These are phyloP conservation scores for Cicer cuneatum DNA, from an alignment of 306 rosid species.

Conservation along the genomic window DNA sequence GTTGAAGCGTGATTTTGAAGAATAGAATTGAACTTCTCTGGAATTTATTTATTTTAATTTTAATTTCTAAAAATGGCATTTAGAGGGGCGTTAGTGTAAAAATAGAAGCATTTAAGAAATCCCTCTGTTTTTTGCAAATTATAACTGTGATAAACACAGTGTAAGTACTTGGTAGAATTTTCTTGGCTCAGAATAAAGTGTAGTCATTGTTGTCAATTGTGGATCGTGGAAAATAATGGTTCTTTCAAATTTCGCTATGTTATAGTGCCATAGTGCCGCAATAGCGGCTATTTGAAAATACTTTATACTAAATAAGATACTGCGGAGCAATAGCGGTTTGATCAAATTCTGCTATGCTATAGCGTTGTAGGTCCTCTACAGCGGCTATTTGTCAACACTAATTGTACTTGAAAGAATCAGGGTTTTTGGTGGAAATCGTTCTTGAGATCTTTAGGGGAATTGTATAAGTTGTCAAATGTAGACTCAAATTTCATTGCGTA, in stretches of 20 bases:
- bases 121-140: neutral
- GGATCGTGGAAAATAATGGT: too few species aligned
- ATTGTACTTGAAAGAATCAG: neutral
- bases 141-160: neutral
- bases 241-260: too few species aligned
- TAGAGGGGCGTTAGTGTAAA: neutral
- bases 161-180: neutral
- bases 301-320: too few species aligned
- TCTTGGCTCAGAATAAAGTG: conserved; percentile 1
- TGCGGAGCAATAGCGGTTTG: too few species aligned
- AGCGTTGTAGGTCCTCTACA: too few species aligned
- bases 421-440: conserved; percentile 9
- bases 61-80: conserved; percentile 1
- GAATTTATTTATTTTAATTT: neutral
- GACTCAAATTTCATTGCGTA: neutral
- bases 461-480: neutral
- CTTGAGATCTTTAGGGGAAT: conserved; percentile 9
- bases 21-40: conserved; percentile 13
- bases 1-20: conserved; percentile 1
- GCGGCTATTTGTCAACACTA: too few species aligned
- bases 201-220: neutral
- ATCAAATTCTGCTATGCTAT: too few species aligned
- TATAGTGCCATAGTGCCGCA: too few species aligned
- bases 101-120: conserved; percentile 1
- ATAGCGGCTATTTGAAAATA: too few species aligned